Base-by-base conservation (phyloP, 2,329 filamentous ascomycete genomes). In the Colletotrichum melonis region DNA sequence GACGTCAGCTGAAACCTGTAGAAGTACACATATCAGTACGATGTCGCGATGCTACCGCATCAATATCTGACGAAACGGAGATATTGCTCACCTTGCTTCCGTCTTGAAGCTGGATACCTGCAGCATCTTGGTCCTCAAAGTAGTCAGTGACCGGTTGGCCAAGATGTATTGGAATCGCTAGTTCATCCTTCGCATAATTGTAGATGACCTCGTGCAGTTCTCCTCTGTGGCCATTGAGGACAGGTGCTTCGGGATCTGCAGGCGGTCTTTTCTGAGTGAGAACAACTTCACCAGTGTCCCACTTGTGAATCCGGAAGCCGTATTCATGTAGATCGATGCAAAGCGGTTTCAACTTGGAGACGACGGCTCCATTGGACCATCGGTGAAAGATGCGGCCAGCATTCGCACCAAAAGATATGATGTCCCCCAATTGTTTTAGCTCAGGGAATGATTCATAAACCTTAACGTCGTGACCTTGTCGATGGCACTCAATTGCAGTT, bases 401-500 rank as follows among this genome's bases (percentile, higher is more conserved):
- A 22, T 49, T 49, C 19, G 42, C 42, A 22, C 42, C 42, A 22
- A 49, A 49, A 1, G 42, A 49, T n/a, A 49, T 49, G 19, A 49
- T 49, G 19, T 49, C 42, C 16, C 42, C 90, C 0, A 92, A 85
- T 4, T 84, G 81, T 76, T 91, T 92, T 67, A 91, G 85, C 67
- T 87, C 86, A 8, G 86, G 82, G 72, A 91, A 91, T 1, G 86
- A 84, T 76, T 91, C 90, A 78, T 91, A 90, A 73, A 92, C 85
- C 67, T 86, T 81, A 22, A 90, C 89, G 14, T 85, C 82, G 78
- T 92, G 90, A 19, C 90, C 90, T 75, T 92, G 88, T 19, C 89
- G 86, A 74, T 88, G 86, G 77, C 89, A 91, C 80, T 92, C 90
- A 74, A 92, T 90, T 55, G 90, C 90, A 22, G 90, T 88, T 7